Percentiles rank a stretch among this genome's conserved stretches.
phyloP scores from a whole-genome alignment of 345 rosid species.

The Bruguiera sexangula region DNA sequence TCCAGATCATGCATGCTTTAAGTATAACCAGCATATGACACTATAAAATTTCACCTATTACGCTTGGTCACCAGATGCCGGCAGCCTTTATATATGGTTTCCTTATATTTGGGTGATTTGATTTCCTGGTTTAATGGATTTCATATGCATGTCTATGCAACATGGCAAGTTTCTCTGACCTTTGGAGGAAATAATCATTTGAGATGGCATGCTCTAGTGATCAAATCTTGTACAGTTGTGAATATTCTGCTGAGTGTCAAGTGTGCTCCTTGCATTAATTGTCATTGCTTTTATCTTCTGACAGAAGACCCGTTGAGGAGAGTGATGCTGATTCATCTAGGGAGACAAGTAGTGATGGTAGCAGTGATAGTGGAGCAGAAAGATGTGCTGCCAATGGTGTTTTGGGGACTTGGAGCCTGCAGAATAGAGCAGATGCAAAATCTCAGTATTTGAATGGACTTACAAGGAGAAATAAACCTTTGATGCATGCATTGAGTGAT shows the following conservation, averaged over 20 bases:
- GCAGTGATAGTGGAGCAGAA: slow-evolving; percentile 44
- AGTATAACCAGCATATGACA: not conserved
- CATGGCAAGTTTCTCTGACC: not conserved
- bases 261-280: slow-evolving; percentile 6
- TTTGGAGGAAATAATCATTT: not conserved
- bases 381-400: slow-evolving; percentile 36
- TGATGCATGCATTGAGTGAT: slow-evolving; percentile 56
- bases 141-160: not conserved
- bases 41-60: too few relatives aligned
- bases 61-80: too few relatives aligned
- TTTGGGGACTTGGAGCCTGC: slow-evolving; percentile 32
- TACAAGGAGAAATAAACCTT: slow-evolving; percentile 44
- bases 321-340: slow-evolving; percentile 69
- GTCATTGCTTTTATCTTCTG: slow-evolving; percentile 11
- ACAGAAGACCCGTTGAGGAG: slow-evolving; percentile 64
- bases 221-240: not conserved
- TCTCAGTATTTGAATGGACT: slow-evolving; percentile 43
- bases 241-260: not conserved
- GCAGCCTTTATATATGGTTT: not conserved
- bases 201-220: not conserved
- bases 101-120: not conserved
- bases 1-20: not conserved
- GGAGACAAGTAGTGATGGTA: slow-evolving; percentile 71
- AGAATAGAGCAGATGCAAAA: slow-evolving; percentile 31
- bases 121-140: not conserved